These are phyloP conservation scores for Phytophthora sansomeana DNA, from an alignment of 352 stramenopile genomes.

Conservation along the genomic window DNA sequence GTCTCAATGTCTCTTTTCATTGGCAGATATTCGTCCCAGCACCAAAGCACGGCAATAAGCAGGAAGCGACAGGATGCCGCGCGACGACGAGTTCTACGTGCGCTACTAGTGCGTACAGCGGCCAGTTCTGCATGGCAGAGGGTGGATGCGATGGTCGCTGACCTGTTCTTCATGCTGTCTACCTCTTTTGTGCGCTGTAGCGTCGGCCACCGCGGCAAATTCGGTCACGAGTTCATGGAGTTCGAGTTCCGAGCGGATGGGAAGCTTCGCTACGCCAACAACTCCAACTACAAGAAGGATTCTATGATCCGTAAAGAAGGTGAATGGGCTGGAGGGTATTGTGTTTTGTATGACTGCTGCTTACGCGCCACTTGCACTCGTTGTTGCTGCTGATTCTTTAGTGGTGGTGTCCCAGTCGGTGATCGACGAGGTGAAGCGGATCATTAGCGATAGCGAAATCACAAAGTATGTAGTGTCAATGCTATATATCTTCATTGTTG, in stretches of 20 bases:
- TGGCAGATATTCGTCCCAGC: conserved; percentile 36
- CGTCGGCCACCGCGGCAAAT: conserved; percentile 96
- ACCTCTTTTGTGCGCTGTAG: conserved; percentile 39
- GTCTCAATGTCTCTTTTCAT: neutral
- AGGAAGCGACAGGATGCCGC: conserved; percentile 54
- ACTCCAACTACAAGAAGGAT: conserved; percentile 98
- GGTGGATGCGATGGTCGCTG: neutral
- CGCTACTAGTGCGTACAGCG: conserved; percentile 83
- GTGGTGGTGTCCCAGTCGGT: conserved; percentile 93
- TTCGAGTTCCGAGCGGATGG: conserved; percentile 95
- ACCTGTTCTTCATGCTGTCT: neutral
- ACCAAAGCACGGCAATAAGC: neutral
- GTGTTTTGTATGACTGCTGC: neutral
- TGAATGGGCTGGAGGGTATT: conserved; percentile 21
- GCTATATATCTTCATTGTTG: neutral
- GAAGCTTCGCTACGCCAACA: conserved; percentile 97
- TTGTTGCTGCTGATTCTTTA: conserved; percentile 25
- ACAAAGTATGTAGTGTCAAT: conserved; percentile 68
- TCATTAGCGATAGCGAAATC: conserved; percentile 93
- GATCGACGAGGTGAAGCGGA: conserved; percentile 94
- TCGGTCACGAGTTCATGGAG: conserved; percentile 98
- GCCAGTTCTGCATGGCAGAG: neutral
- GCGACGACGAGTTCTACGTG: conserved; percentile 87
- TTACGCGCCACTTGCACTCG: neutral
- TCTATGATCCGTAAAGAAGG: conserved; percentile 98